Evolutionary conservation across 139 green algal genomes (phyloP), one percentile per base, ranked within the genome.

Genomic region (Chlamydomonas schloesseri): DNA sequence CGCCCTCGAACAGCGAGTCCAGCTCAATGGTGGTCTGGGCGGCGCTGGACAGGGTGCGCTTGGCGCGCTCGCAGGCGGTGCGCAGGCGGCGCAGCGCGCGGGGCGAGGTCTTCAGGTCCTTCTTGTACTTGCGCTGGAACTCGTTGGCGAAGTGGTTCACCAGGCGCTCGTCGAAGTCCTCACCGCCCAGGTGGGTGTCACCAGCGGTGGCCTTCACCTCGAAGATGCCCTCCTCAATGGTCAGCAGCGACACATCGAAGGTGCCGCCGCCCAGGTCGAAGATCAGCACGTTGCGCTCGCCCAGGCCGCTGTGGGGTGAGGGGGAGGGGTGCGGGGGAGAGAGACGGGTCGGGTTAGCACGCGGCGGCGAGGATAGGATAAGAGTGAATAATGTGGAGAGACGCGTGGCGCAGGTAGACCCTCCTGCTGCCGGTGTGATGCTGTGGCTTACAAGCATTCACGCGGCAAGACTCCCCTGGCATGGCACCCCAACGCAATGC

Each of bases 71-170:
- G 82, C 94, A 97, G 24, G 97, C 94, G 24, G 96, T 99, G 53
- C 94, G 92, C 83, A 99, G 93, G 42, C 97, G 90, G 69, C 93
- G 88, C 89, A 93, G 90, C 15, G 90, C 90, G 55, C 93, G 89
- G 13, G 93, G 90, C 28, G 89, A 92, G 3, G 94, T 88, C 67
- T 86, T 95, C 87, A 99, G 94, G 89, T 99, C 97, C 94, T 99
- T 99, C 94, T 99, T 99, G 95, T 98, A 91, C 96, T 99, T 99
- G 90, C 97, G 92, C 96, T 99, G 98, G 95, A 99, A 99, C 91
- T 99, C 98, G 88, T 97, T 92, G 78, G 79, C 93, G 71, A 99
- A 99, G 94, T 98, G 93, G 87, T 96, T 96, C 42, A 99, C 97
- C 64, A 99, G 90, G 67, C 96, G 91, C 88, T 98, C 96, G 92